Conservation (phyloP, 176 grass and related monocot species). For the Rhipidocladum racemiflorum region DNA sequence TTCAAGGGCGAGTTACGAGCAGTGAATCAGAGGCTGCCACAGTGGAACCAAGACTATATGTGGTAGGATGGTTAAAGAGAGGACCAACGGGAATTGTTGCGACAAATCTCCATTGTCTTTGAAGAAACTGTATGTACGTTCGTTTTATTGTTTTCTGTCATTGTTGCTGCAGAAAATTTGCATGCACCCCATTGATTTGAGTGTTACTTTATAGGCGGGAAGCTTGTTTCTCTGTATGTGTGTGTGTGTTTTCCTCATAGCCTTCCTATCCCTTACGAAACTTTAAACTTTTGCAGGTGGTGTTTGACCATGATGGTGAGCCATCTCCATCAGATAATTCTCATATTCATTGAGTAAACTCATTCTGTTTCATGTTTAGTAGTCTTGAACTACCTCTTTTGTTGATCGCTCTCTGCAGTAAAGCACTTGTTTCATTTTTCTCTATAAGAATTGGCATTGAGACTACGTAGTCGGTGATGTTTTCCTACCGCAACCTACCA, state of each 20-base stretch:
- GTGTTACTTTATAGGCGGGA: too few species aligned
- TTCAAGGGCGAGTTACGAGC: constrained; percentile 58
- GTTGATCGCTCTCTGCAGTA: constrained; percentile 7
- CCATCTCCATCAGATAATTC: constrained; percentile 24
- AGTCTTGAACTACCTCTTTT: not conserved
- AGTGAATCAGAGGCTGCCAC: constrained; percentile 34
- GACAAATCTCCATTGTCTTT: constrained; percentile 84
- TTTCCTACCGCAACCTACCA: not conserved
- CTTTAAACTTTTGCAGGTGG: constrained; percentile 61
- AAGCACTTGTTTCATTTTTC: constrained; percentile 25
- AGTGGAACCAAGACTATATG: constrained; percentile 66
- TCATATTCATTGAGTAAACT: constrained; percentile 32
- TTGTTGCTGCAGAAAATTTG: not conserved
- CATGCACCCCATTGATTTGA: not conserved
- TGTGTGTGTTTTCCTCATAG: constrained; percentile 19
- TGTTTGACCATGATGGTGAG: constrained; percentile 99
- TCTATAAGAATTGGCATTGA: not conserved
- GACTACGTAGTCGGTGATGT: not conserved
- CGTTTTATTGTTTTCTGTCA: not conserved
- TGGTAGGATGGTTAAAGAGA: constrained; percentile 97
- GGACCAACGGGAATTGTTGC: constrained; percentile 84
- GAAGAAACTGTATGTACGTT: constrained; percentile 79
- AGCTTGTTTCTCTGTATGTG: too few species aligned
- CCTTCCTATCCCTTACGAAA: constrained; percentile 26
- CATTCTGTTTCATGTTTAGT: constrained; percentile 3